These are phyloP conservation scores for Epicoccum sorghinum DNA, from an alignment of 2,329 filamentous ascomycete species.

Conservation along the genomic window DNA sequence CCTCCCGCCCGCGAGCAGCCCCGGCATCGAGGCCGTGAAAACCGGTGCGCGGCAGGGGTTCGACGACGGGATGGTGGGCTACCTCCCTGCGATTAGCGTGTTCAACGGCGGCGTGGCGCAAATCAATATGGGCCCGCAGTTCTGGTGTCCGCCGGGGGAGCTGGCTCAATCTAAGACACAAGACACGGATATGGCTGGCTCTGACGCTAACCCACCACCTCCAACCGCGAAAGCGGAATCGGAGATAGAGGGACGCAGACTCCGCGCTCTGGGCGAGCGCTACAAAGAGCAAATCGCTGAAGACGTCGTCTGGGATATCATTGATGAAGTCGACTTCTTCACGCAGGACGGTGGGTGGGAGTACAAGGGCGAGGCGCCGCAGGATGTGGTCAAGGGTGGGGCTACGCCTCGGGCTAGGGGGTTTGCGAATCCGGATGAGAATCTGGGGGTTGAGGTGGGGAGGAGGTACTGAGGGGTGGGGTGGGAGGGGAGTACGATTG, in stretches of 20 bases:
- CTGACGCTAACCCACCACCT: neutral
- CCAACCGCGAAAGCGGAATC: neutral
- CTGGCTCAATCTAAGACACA: conserved; percentile 40
- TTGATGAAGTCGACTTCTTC: conserved; percentile 95
- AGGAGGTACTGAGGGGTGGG: conserved; percentile 32
- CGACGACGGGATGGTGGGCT: conserved; percentile 93
- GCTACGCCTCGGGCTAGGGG: conserved; percentile 46
- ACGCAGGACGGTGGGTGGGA: conserved; percentile 66
- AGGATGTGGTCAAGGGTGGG: conserved; percentile 38
- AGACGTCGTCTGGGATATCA: conserved; percentile 88
- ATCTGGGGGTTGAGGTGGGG: conserved; percentile 45
- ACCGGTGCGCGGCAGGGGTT: conserved; percentile 82
- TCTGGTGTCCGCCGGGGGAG: conserved; percentile 82
- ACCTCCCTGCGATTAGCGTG: conserved; percentile 91
- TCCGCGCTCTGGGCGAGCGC: conserved; percentile 73
- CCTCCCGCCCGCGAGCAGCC: conserved; percentile 84
- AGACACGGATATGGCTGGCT: neutral
- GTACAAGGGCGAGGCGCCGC: conserved; percentile 45
- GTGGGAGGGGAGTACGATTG: neutral
- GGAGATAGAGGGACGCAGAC: conserved; percentile 32
- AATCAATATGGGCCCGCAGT: conserved; percentile 91
- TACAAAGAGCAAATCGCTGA: conserved; percentile 94
- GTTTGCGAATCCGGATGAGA: conserved; percentile 46
- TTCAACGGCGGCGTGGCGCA: conserved; percentile 91
- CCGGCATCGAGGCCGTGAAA: conserved; percentile 69